Conservation (phyloP, 352 stramenopile genomes). For the Pythium folliculosum region DNA sequence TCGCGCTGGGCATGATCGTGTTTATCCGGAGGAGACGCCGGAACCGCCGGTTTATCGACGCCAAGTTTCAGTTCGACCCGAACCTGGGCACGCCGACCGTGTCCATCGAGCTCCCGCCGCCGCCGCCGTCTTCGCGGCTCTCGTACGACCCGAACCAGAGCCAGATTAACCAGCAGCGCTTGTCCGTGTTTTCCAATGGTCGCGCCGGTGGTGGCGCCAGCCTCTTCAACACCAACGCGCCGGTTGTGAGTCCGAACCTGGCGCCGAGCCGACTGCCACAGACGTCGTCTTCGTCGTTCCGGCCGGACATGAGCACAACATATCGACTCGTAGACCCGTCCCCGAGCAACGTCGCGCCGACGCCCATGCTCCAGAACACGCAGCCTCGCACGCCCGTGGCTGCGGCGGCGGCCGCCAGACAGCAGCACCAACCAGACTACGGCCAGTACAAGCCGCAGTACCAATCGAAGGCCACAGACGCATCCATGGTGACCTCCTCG, state of each 20-base stretch:
- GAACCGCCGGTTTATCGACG: constrained; percentile 6
- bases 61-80: constrained; percentile 20
- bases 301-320: constrained; percentile 18
- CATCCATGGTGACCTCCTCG: constrained; percentile 3
- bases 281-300: constrained; percentile 7
- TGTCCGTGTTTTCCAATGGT: constrained; percentile 19
- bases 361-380: background rate
- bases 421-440: constrained; percentile 19
- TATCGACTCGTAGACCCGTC: constrained; percentile 29
- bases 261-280: background rate
- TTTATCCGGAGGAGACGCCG: constrained; percentile 1
- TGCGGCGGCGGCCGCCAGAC: background rate
- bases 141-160: constrained; percentile 20
- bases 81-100: constrained; percentile 22
- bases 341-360: constrained; percentile 15
- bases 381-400: background rate
- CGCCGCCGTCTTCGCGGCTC: constrained; percentile 19
- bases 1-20: constrained; percentile 9
- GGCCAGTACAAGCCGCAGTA: constrained; percentile 11
- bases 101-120: constrained; percentile 28
- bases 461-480: background rate
- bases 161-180: constrained; percentile 13
- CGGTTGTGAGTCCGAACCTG: constrained; percentile 14
- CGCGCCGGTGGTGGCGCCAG: constrained; percentile 9
- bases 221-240: constrained; percentile 18